A percentile compares a stretch with the other conserved stretches of the same genome.
Evolutionary conservation across 2,329 filamentous ascomycete genomes (phyloP).

Genomic region (Fusarium decemcellulare): DNA sequence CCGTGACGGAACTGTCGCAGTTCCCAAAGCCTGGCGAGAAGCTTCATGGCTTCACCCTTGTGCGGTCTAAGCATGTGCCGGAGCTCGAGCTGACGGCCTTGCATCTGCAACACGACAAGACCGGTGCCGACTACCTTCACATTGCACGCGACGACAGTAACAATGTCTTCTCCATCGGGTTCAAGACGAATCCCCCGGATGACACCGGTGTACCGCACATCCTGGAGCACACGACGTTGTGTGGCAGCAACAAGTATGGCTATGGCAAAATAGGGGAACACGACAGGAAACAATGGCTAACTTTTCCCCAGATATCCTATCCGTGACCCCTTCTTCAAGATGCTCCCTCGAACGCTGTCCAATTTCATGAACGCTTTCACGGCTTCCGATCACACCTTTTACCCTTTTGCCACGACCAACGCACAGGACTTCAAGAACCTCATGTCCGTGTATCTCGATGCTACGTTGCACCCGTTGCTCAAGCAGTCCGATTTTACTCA

Average conservation of each 20-base stretch:
- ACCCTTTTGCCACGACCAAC: slow-evolving; percentile 98
- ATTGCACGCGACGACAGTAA: slow-evolving; percentile 96
- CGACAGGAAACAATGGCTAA: slow-evolving; percentile 44
- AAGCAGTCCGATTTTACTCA: slow-evolving; percentile 95
- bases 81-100: slow-evolving; percentile 94
- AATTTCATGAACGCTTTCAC: slow-evolving; percentile 99
- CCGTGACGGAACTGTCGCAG: slow-evolving; percentile 81
- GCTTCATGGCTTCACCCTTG: slow-evolving; percentile 93
- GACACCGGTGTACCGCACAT: slow-evolving; percentile 98
- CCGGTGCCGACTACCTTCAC: slow-evolving; percentile 95
- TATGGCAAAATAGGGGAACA: not conserved
- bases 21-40: slow-evolving; percentile 86
- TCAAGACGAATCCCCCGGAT: slow-evolving; percentile 98
- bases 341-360: slow-evolving; percentile 97
- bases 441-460: slow-evolving; percentile 96
- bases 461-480: slow-evolving; percentile 89
- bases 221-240: slow-evolving; percentile 96
- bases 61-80: slow-evolving; percentile 91
- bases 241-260: slow-evolving; percentile 89
- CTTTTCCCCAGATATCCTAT: slow-evolving; percentile 84
- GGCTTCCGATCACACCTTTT: slow-evolving; percentile 95
- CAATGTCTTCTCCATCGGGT: slow-evolving; percentile 99
- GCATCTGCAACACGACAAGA: slow-evolving; percentile 93
- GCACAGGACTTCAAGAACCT: slow-evolving; percentile 95
- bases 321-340: slow-evolving; percentile 99